These are phyloP conservation scores for Ophiostoma ulmi DNA, from an alignment of 2,329 filamentous ascomycete genomes.

Conservation along the genomic window DNA sequence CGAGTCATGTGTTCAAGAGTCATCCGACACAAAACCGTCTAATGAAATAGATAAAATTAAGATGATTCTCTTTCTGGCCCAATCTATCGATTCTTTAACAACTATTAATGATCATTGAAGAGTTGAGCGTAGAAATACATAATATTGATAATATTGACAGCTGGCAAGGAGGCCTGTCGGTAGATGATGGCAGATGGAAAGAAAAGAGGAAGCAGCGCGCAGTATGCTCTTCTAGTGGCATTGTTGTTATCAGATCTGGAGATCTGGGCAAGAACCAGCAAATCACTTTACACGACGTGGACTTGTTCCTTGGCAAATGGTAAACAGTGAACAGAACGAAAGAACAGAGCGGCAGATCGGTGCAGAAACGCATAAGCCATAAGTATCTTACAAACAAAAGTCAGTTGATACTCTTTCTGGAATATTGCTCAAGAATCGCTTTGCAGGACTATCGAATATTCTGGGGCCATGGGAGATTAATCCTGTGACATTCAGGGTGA, in stretches of 20 bases:
- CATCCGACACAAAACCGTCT: background rate
- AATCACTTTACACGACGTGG: background rate
- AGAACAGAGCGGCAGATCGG: background rate
- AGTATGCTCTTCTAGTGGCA: background rate
- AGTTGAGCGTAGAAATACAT: background rate
- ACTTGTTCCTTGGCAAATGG: background rate
- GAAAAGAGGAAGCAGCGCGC: background rate
- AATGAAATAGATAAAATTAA: background rate
- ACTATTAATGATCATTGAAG: background rate
- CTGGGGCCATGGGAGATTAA: background rate
- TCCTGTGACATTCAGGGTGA: conserved; percentile 4
- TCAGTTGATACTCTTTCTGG: background rate
- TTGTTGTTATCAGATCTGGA: background rate
- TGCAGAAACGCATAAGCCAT: background rate
- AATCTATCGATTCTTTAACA: background rate
- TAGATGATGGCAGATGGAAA: background rate
- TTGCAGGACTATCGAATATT: background rate
- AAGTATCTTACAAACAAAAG: background rate
- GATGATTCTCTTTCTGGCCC: background rate
- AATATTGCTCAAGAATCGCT: background rate
- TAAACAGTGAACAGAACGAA: background rate
- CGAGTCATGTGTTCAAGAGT: background rate
- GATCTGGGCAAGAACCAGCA: too few relatives aligned
- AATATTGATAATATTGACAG: background rate
- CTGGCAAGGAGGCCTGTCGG: conserved; percentile 4